These are phyloP conservation scores for Fusarium fujikuroi DNA, from an alignment of 2,329 filamentous ascomycete species.

Conservation along the genomic window DNA sequence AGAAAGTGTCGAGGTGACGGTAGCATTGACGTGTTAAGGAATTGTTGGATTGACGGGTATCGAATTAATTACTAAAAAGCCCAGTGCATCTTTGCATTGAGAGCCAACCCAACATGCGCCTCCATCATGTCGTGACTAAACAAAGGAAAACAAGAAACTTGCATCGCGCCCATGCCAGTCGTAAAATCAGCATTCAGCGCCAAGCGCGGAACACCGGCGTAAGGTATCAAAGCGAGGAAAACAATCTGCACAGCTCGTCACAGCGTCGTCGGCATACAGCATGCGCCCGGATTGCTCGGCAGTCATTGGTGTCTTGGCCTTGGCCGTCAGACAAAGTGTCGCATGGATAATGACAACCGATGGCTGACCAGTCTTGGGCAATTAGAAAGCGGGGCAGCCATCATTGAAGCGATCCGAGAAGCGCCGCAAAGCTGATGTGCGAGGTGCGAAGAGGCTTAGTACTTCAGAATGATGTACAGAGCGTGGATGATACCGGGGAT, in stretches of 20 bases:
- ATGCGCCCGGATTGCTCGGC: slow-evolving; percentile 30
- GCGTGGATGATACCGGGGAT: slow-evolving; percentile 92
- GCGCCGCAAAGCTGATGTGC: slow-evolving; percentile 22
- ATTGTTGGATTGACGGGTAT: slow-evolving; percentile 46
- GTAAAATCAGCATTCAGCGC: slow-evolving; percentile 34
- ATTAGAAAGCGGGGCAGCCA: slow-evolving; percentile 28
- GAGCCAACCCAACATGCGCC: slow-evolving; percentile 41
- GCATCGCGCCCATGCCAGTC: slow-evolving; percentile 30
- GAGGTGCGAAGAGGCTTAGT: slow-evolving; percentile 61
- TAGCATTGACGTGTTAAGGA: slow-evolving; percentile 10
- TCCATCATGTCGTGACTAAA: slow-evolving; percentile 31
- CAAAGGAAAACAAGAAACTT: slow-evolving; percentile 33
- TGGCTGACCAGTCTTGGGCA: slow-evolving; percentile 16
- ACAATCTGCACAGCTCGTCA: slow-evolving; percentile 23
- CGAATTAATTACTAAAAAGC: slow-evolving; percentile 46
- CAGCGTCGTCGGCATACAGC: slow-evolving; percentile 7
- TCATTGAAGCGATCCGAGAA: slow-evolving; percentile 18
- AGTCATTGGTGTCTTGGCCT: slow-evolving; percentile 38
- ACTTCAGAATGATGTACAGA: slow-evolving; percentile 92
- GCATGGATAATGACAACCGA: slow-evolving; percentile 21
- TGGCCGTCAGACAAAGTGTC: slow-evolving; percentile 27
- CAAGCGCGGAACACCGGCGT: slow-evolving; percentile 30
- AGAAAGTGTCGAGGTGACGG: not conserved
- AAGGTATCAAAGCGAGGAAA: slow-evolving; percentile 34
- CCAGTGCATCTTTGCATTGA: slow-evolving; percentile 41